Evolutionary conservation across 495 filamentous ascomycete genomes (phyloP), one percentile per base, ranked within the genome.

Genomic region (Trichoderma parareesei): DNA sequence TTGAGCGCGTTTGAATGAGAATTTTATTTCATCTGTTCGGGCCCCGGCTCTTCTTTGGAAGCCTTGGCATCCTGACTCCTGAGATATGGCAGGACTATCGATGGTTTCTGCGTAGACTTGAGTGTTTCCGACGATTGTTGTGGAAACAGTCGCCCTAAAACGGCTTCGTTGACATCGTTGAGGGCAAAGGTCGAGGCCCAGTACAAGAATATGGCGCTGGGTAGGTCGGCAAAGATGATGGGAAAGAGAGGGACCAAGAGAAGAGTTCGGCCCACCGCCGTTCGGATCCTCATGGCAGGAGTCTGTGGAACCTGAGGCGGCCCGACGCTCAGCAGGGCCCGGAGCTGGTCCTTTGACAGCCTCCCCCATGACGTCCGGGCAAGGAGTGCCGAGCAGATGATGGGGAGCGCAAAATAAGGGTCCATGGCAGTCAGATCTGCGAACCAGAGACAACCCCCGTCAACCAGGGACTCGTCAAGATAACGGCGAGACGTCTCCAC

Each of bases 381-480:
- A 18, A 63, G 65, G 27, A 77, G 62, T 7, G 71, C 76, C 2
- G 81, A 84, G 16, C 93, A 75, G 0, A 82, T 67, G 16, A 84
- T 66, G 0, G 92, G 90, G 1, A 97, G 80, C 27, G 85, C 67
- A n/a, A 85, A 78, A 35, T 82, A 81, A 1, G 90, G 83, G 71
- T 97, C 93, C 33, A 88, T 77, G 6, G 76, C 78, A 14, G 87
- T 78, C 5, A 98, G 83, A 74, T 96, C 83, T 4, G 84, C 80
- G 71, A 94, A 93, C 91, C 92, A 98, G 7, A 91, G 78, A 4
- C 84, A 83, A 11, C 93, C 93, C 67, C 91, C 93, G 2, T 74
- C 76, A 0, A 81, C 80, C 6, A 93, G 70, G 33, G 80, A 76
- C 1, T 83, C 81, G 68, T 91, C 85, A 57, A 83, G 62, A 16